These are phyloP conservation scores for Alternaria sp. DNA, from an alignment of 2,329 filamentous ascomycete genomes.

Conservation along the genomic window DNA sequence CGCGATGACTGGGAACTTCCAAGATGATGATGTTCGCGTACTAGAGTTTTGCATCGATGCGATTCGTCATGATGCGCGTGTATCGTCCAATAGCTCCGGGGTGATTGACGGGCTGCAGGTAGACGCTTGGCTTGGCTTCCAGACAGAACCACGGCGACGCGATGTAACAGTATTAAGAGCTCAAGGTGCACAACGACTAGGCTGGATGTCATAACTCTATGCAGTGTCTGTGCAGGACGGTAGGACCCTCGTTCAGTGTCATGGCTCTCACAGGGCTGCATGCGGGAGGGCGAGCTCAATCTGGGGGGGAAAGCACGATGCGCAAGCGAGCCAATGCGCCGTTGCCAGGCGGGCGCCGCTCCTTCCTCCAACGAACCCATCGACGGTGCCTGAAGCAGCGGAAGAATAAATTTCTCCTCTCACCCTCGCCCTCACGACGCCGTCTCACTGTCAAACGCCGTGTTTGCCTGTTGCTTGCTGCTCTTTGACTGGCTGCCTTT, in stretches of 20 bases:
- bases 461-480: constrained; percentile 16
- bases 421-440: not conserved
- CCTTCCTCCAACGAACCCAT: constrained; percentile 4
- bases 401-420: not conserved
- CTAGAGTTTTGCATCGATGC: not conserved
- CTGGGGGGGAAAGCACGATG: constrained; percentile 28
- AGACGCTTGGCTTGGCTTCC: constrained; percentile 3
- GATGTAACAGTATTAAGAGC: not conserved
- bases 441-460: not conserved
- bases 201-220: not conserved
- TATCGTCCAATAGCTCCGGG: constrained; percentile 10
- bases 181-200: not conserved
- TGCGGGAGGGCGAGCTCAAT: constrained; percentile 21
- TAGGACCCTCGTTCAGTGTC: not conserved
- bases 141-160: not conserved
- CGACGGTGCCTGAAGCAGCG: constrained; percentile 15
- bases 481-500: constrained; percentile 12
- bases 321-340: constrained; percentile 34
- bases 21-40: not conserved
- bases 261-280: constrained; percentile 22
- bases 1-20: not conserved
- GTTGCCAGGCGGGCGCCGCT: constrained; percentile 21
- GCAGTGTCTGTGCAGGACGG: constrained; percentile 6
- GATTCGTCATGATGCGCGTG: constrained; percentile 9
- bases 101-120: constrained; percentile 2